Evolutionary conservation across 2,329 filamentous ascomycete species (phyloP).

Genomic region (Microcyclosporella mali): DNA sequence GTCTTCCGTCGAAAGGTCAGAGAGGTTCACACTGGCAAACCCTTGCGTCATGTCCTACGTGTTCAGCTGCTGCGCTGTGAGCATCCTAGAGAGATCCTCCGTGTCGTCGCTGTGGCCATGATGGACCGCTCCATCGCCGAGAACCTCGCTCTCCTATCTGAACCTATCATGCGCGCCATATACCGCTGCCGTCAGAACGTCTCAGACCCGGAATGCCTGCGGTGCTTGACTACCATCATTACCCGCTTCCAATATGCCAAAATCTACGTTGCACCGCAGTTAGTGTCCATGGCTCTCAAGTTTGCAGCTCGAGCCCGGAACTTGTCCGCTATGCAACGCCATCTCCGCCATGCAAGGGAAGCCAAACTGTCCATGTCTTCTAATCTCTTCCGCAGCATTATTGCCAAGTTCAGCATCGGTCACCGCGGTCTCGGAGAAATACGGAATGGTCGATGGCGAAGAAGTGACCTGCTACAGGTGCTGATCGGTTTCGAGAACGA

Average conservation of each 20-base stretch:
- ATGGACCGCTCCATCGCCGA: slow-evolving; percentile 14
- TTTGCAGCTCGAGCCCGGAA: slow-evolving; percentile 31
- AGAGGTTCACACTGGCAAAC: slow-evolving; percentile 15
- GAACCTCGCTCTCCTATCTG: slow-evolving; percentile 21
- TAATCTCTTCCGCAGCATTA: slow-evolving; percentile 29
- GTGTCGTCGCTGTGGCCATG: slow-evolving; percentile 28
- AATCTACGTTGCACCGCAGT: slow-evolving; percentile 16
- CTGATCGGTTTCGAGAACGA: slow-evolving; percentile 30
- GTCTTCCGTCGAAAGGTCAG: slow-evolving; percentile 22
- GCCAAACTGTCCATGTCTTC: slow-evolving; percentile 16
- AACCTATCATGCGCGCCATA: slow-evolving; percentile 28
- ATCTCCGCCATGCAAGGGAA: slow-evolving; percentile 22
- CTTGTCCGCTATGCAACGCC: slow-evolving; percentile 29
- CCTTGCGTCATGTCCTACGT: slow-evolving; percentile 21
- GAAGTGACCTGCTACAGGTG: slow-evolving; percentile 31
- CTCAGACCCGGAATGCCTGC: slow-evolving; percentile 26
- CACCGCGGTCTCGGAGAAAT: slow-evolving; percentile 33
- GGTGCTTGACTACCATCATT: slow-evolving; percentile 24
- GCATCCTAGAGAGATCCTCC: slow-evolving; percentile 25
- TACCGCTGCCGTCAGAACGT: slow-evolving; percentile 29
- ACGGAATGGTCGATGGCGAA: slow-evolving; percentile 33
- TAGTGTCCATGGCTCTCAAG: slow-evolving; percentile 27
- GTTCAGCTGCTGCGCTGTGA: slow-evolving; percentile 27
- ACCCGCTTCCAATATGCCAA: slow-evolving; percentile 22
- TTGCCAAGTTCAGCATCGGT: slow-evolving; percentile 36